A percentile compares a stretch with the other conserved stretches of the same genome.
phyloP scores from a whole-genome alignment of 352 stramenopile genomes.

The Phytopythium sindhum region DNA sequence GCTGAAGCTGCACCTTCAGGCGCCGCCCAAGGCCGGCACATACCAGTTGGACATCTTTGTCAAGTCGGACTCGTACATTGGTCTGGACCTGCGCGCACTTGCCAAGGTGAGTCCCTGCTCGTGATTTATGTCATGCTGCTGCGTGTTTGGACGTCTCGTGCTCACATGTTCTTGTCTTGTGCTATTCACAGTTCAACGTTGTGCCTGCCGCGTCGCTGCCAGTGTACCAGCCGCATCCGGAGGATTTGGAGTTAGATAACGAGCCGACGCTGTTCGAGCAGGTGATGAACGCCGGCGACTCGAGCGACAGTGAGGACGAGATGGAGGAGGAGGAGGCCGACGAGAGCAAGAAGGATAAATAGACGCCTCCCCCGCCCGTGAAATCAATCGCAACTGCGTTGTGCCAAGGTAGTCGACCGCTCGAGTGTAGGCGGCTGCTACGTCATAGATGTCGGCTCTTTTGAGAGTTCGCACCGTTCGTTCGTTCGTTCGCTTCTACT shows the following conservation, averaged over 20 bases:
- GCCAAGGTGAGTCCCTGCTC: slow-evolving; percentile 69
- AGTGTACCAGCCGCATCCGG: slow-evolving; percentile 95
- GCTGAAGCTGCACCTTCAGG: slow-evolving; percentile 96
- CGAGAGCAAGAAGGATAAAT: slow-evolving; percentile 69
- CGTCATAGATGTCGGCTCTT: not conserved
- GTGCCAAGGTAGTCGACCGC: not conserved
- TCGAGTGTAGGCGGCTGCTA: slow-evolving; percentile 1
- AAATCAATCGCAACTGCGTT: slow-evolving; percentile 3
- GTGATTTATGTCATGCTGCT: not conserved
- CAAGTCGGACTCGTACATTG: slow-evolving; percentile 97
- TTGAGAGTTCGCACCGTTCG: not conserved
- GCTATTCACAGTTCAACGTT: slow-evolving; percentile 86
- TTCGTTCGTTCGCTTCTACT: not conserved
- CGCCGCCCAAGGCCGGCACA: slow-evolving; percentile 88
- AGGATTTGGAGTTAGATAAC: slow-evolving; percentile 99
- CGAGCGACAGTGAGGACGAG: slow-evolving; percentile 86
- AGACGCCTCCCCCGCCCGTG: slow-evolving; percentile 19
- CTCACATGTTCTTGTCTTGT: slow-evolving; percentile 11
- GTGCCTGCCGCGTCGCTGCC: slow-evolving; percentile 90
- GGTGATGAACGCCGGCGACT: slow-evolving; percentile 87
- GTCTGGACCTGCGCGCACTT: slow-evolving; percentile 91
- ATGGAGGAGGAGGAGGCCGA: slow-evolving; percentile 59
- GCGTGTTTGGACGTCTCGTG: not conserved
- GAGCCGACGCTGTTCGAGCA: slow-evolving; percentile 99
- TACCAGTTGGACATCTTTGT: slow-evolving; percentile 98